A percentile compares a stretch with the other conserved stretches of the same genome.
These are phyloP conservation scores for Acrodontium crateriforme DNA, from an alignment of 2,329 filamentous ascomycete species.

Conservation along the genomic window DNA sequence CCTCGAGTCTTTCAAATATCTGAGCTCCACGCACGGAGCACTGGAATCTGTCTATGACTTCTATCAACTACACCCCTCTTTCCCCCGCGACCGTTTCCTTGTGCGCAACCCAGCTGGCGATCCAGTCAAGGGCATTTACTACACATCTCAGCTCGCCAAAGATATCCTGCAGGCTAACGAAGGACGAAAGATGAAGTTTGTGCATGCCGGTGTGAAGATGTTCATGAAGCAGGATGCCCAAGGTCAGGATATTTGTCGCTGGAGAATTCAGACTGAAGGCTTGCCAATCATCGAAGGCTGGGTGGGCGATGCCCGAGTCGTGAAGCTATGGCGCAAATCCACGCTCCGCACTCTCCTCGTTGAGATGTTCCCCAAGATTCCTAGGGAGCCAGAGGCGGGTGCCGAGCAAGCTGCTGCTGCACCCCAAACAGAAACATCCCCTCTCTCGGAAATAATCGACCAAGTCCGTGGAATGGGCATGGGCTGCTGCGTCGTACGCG, in stretches of 20 bases:
- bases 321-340: slow-evolving; percentile 60
- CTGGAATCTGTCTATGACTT: slow-evolving; percentile 67
- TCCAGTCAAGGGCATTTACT: slow-evolving; percentile 91
- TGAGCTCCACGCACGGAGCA: slow-evolving; percentile 59
- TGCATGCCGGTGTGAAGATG: slow-evolving; percentile 96
- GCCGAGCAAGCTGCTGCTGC: no score
- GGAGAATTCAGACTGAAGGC: slow-evolving; percentile 92
- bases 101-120: slow-evolving; percentile 84
- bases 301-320: slow-evolving; percentile 63
- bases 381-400: slow-evolving; percentile 36
- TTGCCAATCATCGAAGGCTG: slow-evolving; percentile 84
- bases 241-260: slow-evolving; percentile 71
- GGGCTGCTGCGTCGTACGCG: slow-evolving; percentile 80
- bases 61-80: slow-evolving; percentile 70
- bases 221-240: slow-evolving; percentile 96
- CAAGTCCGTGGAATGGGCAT: slow-evolving; percentile 65
- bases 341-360: slow-evolving; percentile 73
- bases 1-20: slow-evolving; percentile 92
- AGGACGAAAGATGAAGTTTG: slow-evolving; percentile 81
- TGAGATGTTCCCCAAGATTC: slow-evolving; percentile 91
- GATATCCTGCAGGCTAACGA: slow-evolving; percentile 81
- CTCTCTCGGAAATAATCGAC: slow-evolving; percentile 82
- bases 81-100: slow-evolving; percentile 86
- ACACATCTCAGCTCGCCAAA: slow-evolving; percentile 71
- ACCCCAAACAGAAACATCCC: no score